Evolutionary conservation across 2,329 filamentous ascomycete genomes (phyloP), one percentile per base, ranked within the genome.

Genomic region (Neopestalotiopsis clavispora): DNA sequence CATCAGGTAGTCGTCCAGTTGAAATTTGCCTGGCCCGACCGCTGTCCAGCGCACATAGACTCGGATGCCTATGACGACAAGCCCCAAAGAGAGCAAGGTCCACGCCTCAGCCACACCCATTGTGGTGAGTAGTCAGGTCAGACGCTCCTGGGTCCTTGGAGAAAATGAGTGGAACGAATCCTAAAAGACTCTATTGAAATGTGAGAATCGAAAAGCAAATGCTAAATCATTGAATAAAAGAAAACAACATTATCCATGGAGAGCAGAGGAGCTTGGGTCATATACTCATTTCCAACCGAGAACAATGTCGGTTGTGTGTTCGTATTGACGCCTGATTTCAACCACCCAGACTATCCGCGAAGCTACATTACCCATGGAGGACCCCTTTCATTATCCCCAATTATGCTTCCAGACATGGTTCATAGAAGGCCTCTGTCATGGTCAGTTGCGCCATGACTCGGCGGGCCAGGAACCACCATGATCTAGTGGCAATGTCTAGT

Each of bases 1-100:
- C 72, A 74, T 74, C 34, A 76, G 67, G 64, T 75, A 76, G 42
- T 75, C 75, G 56, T 76, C 75, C 5, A 72, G 59, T 30, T 73
- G 67, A 20, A 70, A 73, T 28, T 72, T 62, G 12, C 57, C 28
- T 4, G 70, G 40, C 1, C 74, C 72, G 30, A 74, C 72, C 63
- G 71, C 68, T 12, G 30, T 58, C 71, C 71, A 74, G 66, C 74
- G 71, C 14, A 67, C 69, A 30, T 68, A 71, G 28, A 72, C 65
- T 4, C 74, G 73, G 17, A 72, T 42, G 9, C 40, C 20, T 38
- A 75, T 73, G 60, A 74, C 64, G 57, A 68, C n/a, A 13, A 73
- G 30, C 23, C 66, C 69, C 17, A 70, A 32, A n/a, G 60, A 38
- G 32, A 70, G 56, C 20, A 70, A 42, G n/a, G 59, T 63, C 57